Conservation (phyloP, 345 rosid genomes). For the Angophora floribunda region DNA sequence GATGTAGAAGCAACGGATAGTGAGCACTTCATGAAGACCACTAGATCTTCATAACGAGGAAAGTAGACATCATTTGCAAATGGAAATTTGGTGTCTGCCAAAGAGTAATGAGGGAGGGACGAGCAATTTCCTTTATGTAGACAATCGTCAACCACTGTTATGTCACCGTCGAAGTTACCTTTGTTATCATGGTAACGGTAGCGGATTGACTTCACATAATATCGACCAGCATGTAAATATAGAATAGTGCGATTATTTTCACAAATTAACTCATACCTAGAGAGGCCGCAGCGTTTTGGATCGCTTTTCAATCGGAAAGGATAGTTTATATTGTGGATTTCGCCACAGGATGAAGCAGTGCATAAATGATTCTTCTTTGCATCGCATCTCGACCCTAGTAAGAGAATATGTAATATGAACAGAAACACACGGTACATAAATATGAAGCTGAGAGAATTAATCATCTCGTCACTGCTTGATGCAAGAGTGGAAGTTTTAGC, state of each 20-base stretch:
- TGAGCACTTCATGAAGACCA: neutral
- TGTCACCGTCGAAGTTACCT: fast-evolving
- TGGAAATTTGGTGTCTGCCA: fast-evolving
- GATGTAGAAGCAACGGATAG: neutral
- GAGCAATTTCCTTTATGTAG: neutral
- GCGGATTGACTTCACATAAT: neutral
- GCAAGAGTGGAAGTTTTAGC: neutral
- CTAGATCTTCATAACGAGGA: fast-evolving
- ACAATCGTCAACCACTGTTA: neutral
- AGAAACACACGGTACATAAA: neutral
- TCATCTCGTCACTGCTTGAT: neutral
- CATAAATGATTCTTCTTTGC: neutral
- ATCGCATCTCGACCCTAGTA: neutral
- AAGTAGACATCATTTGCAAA: neutral
- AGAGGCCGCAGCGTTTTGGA: neutral
- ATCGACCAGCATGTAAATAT: neutral
- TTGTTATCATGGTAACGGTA: neutral
- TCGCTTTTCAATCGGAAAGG: neutral
- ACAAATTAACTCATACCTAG: neutral
- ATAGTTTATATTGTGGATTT: neutral
- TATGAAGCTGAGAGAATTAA: neutral
- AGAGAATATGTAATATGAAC: neutral
- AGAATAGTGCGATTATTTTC: neutral
- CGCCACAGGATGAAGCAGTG: neutral
- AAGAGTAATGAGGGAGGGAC: neutral